Conservation (phyloP, 768 basidiomycete species). For the Boletus vinaceobasis region DNA sequence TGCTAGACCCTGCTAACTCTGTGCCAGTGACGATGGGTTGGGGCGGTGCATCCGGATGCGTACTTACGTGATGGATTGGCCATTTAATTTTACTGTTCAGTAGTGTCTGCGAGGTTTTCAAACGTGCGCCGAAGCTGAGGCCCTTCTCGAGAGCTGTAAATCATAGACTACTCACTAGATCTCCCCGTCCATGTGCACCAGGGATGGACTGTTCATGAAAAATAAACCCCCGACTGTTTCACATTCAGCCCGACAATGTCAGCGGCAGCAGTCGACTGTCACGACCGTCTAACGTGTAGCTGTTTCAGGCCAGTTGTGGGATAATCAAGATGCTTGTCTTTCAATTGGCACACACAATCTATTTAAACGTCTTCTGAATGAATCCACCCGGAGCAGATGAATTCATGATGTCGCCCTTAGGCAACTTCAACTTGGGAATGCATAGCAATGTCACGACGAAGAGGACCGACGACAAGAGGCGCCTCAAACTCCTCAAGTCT, state of each 20-base stretch:
- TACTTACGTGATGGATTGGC: not conserved
- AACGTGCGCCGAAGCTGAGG: not conserved
- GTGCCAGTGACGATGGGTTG: not conserved
- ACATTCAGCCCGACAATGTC: not conserved
- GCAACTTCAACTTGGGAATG: constrained; percentile 4
- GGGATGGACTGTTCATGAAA: not conserved
- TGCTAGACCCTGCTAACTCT: constrained; percentile 3
- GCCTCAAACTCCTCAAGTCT: constrained; percentile 48
- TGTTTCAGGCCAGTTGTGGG: not conserved
- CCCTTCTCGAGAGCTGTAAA: not conserved
- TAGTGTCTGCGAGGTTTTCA: not conserved
- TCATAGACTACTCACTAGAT: not conserved
- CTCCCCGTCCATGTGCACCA: not conserved
- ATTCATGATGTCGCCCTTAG: constrained; percentile 13
- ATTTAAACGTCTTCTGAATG: not conserved
- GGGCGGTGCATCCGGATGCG: not conserved
- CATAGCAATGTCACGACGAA: constrained; percentile 8
- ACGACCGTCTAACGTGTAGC: too few relatives aligned
- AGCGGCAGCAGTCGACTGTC: not conserved
- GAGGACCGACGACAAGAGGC: constrained; percentile 26
- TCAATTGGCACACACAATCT: not conserved
- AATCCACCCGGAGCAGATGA: not conserved
- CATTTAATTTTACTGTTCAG: not conserved
- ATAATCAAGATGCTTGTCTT: not conserved
- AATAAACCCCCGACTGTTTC: not conserved